A percentile compares a stretch with the other conserved stretches of the same genome.
Conservation (phyloP, 768 basidiomycete species). For the Mycena amicta region DNA sequence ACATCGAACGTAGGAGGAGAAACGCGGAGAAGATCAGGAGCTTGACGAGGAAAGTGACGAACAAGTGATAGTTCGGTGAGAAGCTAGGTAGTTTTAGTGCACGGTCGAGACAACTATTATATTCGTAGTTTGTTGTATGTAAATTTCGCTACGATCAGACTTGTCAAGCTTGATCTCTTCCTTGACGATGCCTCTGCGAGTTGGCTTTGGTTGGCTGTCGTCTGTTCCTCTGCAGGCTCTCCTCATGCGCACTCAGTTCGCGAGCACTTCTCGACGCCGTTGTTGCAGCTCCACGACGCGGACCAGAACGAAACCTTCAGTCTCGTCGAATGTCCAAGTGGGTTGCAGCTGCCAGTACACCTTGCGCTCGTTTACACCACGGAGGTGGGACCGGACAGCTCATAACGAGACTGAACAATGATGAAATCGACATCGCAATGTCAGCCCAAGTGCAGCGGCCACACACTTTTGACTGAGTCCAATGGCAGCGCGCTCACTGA, state of each 20-base stretch:
- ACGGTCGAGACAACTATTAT: too few species aligned
- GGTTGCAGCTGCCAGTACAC: conserved; percentile 24
- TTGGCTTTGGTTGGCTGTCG: conserved; percentile 48
- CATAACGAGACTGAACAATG: conserved; percentile 70
- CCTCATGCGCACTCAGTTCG: conserved; percentile 48
- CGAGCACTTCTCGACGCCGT: conserved; percentile 90
- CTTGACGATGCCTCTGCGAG: conserved; percentile 38
- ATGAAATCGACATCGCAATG: conserved; percentile 81
- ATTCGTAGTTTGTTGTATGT: background rate
- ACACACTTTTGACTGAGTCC: background rate
- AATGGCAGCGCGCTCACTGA: conserved; percentile 92
- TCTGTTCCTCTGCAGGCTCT: background rate
- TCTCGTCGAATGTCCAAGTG: conserved; percentile 89
- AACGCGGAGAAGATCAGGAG: conserved; percentile 73
- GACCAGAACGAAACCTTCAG: conserved; percentile 76
- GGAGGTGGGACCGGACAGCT: conserved; percentile 90
- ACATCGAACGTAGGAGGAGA: conserved; percentile 72
- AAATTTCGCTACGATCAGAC: conserved; percentile 6
- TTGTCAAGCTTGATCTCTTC: background rate
- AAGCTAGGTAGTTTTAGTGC: too few species aligned
- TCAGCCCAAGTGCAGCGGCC: conserved; percentile 31
- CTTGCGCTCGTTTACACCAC: too few species aligned
- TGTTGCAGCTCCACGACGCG: conserved; percentile 78
- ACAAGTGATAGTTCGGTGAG: conserved; percentile 17
- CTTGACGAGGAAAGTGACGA: conserved; percentile 53